These are phyloP conservation scores for Fusarium torulosum DNA, from an alignment of 2,329 filamentous ascomycete species.

Conservation along the genomic window DNA sequence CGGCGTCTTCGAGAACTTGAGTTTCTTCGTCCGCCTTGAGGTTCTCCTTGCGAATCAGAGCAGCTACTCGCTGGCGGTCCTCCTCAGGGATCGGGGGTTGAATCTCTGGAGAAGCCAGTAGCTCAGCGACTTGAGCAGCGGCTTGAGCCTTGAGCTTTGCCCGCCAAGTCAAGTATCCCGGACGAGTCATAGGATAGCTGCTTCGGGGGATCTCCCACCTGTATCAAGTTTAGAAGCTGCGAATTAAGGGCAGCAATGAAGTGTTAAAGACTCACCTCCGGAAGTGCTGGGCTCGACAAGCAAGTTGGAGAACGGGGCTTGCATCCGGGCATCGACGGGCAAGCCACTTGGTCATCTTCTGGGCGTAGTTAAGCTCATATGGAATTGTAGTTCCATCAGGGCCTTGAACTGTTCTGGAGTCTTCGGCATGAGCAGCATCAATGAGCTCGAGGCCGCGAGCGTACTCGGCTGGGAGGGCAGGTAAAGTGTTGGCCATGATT, in stretches of 20 bases:
- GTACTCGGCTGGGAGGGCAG: conserved; percentile 57
- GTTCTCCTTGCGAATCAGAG: conserved; percentile 83
- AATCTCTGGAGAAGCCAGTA: conserved; percentile 58
- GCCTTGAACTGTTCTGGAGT: conserved; percentile 56
- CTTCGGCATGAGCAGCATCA: conserved; percentile 69
- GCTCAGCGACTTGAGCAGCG: conserved; percentile 65
- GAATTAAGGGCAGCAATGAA: not conserved
- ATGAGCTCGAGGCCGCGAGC: conserved; percentile 73
- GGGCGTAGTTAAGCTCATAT: conserved; percentile 86
- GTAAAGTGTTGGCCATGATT: conserved; percentile 42
- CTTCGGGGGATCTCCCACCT: conserved; percentile 84
- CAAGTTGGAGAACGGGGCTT: conserved; percentile 76
- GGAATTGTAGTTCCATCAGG: conserved; percentile 64
- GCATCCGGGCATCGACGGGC: conserved; percentile 69
- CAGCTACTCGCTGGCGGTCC: conserved; percentile 72
- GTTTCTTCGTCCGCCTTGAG: conserved; percentile 71
- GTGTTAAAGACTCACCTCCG: conserved; percentile 62
- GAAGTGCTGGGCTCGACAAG: conserved; percentile 87
- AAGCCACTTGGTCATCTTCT: conserved; percentile 83
- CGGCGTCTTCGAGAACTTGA: conserved; percentile 85
- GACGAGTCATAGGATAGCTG: conserved; percentile 78
- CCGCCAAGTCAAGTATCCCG: conserved; percentile 86
- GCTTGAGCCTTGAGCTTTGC: conserved; percentile 78
- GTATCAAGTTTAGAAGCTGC: conserved; percentile 1
- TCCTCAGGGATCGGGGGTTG: conserved; percentile 57